Percentiles rank a stretch among this genome's conserved stretches.
phyloP scores from a whole-genome alignment of 2,329 filamentous ascomycete species.

The Arachnomyces sp. region DNA sequence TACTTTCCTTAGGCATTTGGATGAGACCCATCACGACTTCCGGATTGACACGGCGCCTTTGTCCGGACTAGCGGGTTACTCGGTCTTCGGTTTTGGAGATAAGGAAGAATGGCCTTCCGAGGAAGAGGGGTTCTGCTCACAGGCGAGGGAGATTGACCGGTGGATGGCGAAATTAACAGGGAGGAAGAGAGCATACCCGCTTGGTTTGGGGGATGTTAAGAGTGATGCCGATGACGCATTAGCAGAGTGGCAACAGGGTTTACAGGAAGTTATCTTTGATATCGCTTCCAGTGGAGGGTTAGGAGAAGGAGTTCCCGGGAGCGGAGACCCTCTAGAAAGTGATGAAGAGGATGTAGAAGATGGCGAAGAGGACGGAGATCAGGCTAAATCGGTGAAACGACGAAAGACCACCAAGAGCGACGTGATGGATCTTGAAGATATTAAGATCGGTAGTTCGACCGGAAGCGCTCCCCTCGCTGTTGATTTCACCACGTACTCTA shows the following conservation, averaged over 20 bases:
- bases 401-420: slow-evolving; percentile 37
- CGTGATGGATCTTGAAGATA: slow-evolving; percentile 73
- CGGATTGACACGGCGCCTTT: slow-evolving; percentile 85
- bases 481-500: slow-evolving; percentile 63
- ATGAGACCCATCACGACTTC: slow-evolving; percentile 95
- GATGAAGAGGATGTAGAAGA: slow-evolving; percentile 65
- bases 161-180: slow-evolving; percentile 96
- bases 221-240: slow-evolving; percentile 60
- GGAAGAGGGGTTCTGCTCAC: slow-evolving; percentile 83
- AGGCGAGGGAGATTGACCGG: slow-evolving; percentile 81
- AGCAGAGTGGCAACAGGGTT: slow-evolving; percentile 68
- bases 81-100: slow-evolving; percentile 90
- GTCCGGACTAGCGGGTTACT: slow-evolving; percentile 70
- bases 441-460: slow-evolving; percentile 43
- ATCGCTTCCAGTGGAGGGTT: slow-evolving; percentile 45
- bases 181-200: slow-evolving; percentile 75
- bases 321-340: slow-evolving; percentile 76
- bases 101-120: slow-evolving; percentile 87
- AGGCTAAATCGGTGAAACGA: slow-evolving; percentile 32
- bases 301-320: slow-evolving; percentile 65
- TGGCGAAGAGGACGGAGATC: slow-evolving; percentile 46
- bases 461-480: slow-evolving; percentile 56
- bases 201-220: slow-evolving; percentile 83
- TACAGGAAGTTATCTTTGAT: slow-evolving; percentile 62
- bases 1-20: slow-evolving; percentile 76